These are phyloP conservation scores for Paramecium octaurelia DNA, from an alignment of 73 alveolate genomes.

Conservation along the genomic window DNA sequence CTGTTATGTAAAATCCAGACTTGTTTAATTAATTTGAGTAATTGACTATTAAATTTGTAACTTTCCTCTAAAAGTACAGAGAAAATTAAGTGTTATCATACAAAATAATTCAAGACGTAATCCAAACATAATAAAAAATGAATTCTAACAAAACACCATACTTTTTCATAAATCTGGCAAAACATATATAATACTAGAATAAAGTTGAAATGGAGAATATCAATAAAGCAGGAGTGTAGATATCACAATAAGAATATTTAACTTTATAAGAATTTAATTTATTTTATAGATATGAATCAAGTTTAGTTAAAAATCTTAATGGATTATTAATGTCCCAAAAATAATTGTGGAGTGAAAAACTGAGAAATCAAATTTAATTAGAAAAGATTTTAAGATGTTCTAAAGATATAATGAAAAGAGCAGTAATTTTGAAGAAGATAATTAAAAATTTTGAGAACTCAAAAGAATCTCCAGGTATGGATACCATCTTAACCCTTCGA, in stretches of 20 bases:
- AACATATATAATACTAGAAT: background rate
- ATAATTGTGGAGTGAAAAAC: background rate
- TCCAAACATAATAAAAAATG: background rate
- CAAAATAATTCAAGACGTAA: background rate
- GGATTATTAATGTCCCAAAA: background rate
- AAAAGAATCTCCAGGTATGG: background rate
- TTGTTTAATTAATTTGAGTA: background rate
- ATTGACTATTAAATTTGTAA: background rate
- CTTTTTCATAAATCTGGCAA: background rate
- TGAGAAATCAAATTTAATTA: background rate
- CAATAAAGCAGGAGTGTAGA: background rate
- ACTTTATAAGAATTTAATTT: background rate
- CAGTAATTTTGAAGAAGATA: background rate
- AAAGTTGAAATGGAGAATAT: background rate
- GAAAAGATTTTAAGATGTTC: background rate
- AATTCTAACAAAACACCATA: background rate
- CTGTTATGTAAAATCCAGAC: background rate
- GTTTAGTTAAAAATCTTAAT: background rate
- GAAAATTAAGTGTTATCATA: background rate
- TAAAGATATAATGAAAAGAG: background rate
- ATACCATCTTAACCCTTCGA: background rate
- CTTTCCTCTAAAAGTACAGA: background rate
- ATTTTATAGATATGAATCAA: background rate
- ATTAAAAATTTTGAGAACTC: background rate
- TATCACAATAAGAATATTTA: background rate